phyloP scores from a whole-genome alignment of 345 rosid species.

The Arabis alpina region DNA sequence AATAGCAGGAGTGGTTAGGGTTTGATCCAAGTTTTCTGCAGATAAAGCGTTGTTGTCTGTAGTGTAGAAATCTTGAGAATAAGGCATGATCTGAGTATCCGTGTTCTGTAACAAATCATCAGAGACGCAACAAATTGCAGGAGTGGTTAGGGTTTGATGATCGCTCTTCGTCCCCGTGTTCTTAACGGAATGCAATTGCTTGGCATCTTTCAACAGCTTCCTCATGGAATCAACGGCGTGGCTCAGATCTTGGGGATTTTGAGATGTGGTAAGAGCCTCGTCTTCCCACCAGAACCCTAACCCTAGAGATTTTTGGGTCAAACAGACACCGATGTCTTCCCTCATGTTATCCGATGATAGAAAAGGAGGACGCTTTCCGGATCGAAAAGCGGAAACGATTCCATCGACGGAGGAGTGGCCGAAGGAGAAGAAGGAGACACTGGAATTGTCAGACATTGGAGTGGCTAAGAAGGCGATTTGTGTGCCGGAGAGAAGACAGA shows the following conservation, averaged over 20 bases:
- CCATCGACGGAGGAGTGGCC: slow-evolving; percentile 17
- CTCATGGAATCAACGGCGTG: neutral
- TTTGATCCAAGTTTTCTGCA: no score
- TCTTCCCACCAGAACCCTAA: slow-evolving; percentile 8
- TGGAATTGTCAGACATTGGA: slow-evolving; percentile 3
- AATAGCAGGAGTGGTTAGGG: no score
- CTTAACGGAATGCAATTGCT: neutral
- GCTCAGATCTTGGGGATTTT: neutral
- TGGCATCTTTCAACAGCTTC: neutral
- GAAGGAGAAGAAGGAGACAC: slow-evolving; percentile 10
- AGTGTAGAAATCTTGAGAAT: no score
- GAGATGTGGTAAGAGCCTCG: neutral
- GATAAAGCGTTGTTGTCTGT: no score
- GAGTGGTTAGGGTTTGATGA: no score
- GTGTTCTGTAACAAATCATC: no score
- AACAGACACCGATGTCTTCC: neutral
- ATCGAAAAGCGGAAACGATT: slow-evolving; percentile 12
- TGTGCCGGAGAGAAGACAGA: slow-evolving; percentile 15
- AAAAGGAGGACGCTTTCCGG: neutral
- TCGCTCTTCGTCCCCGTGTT: no score
- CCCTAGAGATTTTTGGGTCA: neutral
- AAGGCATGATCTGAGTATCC: no score
- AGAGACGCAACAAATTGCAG: no score
- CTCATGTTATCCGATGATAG: neutral
- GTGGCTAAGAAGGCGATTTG: slow-evolving; percentile 11